Evolutionary conservation across 2,329 filamentous ascomycete genomes (phyloP), one percentile per base, ranked within the genome.

Genomic region (Neoscytalidium dimidiatum): DNA sequence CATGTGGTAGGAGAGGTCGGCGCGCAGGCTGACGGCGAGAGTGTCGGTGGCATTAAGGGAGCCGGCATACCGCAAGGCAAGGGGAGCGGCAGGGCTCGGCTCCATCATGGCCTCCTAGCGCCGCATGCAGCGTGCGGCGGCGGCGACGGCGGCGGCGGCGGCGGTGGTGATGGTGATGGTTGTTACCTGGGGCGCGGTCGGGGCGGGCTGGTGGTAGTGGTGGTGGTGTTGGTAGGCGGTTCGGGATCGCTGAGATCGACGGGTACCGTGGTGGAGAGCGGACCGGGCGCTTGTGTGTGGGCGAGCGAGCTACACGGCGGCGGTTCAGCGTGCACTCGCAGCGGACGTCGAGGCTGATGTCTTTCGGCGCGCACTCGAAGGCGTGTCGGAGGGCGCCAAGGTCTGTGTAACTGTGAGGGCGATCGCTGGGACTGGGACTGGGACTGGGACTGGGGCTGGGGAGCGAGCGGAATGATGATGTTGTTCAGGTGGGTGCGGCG

Each of bases 201-300:
- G 38, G 43, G 19, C 43, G 56, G 26, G 56, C 26, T 13, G 56
- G 26, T 8, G 53, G 38, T 13, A 41, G 26, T 8, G 53, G 38
- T 13, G 56, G 26, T 8, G 53, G 38, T 51, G 38, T 1, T 4
- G 17, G 3, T 9, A 2, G 48, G 48, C 6, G 44, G 19, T 11
- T 38, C 52, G 52, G 52, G 52, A 56, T 56, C 51, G 51, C 51
- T 56, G 21, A 9, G 52, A 58, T 58, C 53, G 53, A 43, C 53
- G 53, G n/a, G 52, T 26, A 17, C 21, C 33, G 33, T 56, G 33
- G 52, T 41, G 52, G 52, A 56, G 31, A 33, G 33, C 31, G 52
- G 52, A n/a, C 52, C 52, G 52, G 49, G 49, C 19, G 23, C 52
- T 33, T 11, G n/a, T n/a, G n/a, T n/a, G 48, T 17, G 19, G 46